These are phyloP conservation scores for Leptographium galeiforme DNA, from an alignment of 2,329 filamentous ascomycete species.

Conservation along the genomic window DNA sequence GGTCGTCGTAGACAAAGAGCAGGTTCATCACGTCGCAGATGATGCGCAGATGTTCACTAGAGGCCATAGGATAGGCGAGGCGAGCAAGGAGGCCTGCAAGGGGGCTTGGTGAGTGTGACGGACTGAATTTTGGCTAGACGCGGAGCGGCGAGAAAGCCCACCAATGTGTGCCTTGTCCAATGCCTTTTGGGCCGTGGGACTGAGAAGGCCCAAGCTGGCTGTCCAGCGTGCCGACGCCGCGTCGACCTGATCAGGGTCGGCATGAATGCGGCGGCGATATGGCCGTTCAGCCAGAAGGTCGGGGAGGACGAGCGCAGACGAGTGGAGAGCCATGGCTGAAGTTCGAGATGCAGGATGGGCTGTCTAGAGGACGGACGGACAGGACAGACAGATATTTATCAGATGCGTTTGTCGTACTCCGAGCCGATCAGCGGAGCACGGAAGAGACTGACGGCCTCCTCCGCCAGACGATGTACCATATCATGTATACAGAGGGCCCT, in stretches of 20 bases:
- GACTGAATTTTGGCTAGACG: too few species aligned
- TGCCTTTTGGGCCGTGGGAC: conserved; percentile 7
- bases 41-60: conserved; percentile 8
- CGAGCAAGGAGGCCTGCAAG: conserved; percentile 8
- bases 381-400: too few species aligned
- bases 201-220: conserved; percentile 11
- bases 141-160: too few species aligned
- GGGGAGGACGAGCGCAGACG: conserved; percentile 2
- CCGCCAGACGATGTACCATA: too few species aligned
- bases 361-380: too few species aligned
- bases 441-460: too few species aligned
- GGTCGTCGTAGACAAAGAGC: conserved; percentile 16
- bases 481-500: too few species aligned
- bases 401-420: too few species aligned
- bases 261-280: conserved; percentile 11
- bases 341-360: too few species aligned
- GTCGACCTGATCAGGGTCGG: conserved; percentile 1
- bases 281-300: conserved; percentile 9
- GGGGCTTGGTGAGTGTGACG: too few species aligned
- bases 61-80: conserved; percentile 7
- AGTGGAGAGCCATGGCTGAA: too few species aligned
- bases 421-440: too few species aligned
- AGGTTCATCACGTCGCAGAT: conserved; percentile 16
- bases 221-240: conserved; percentile 9
- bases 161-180: conserved; percentile 13